Conservation (phyloP, 2,329 filamentous ascomycete species). For the Dryadomyces quercus-mongolicae region DNA sequence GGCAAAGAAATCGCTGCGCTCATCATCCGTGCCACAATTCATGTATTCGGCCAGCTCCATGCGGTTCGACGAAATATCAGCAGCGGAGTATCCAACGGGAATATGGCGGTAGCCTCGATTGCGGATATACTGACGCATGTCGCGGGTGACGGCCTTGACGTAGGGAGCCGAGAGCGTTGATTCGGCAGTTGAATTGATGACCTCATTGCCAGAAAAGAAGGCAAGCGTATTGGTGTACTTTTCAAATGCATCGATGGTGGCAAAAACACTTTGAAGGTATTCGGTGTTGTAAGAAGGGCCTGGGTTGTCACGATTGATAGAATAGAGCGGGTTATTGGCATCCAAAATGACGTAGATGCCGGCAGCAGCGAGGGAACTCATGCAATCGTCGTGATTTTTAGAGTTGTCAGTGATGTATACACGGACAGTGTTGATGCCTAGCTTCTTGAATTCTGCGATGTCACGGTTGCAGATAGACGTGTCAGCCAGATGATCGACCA, state of each 20-base stretch:
- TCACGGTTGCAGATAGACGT: slow-evolving; percentile 61
- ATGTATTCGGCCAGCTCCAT: slow-evolving; percentile 81
- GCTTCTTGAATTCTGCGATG: slow-evolving; percentile 67
- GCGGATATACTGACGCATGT: slow-evolving; percentile 60
- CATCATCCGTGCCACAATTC: slow-evolving; percentile 80
- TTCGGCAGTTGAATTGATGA: slow-evolving; percentile 54
- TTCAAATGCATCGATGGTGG: slow-evolving; percentile 73
- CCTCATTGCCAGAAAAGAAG: slow-evolving; percentile 75
- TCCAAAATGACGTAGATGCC: slow-evolving; percentile 89
- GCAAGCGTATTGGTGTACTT: slow-evolving; percentile 79
- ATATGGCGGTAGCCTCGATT: slow-evolving; percentile 49
- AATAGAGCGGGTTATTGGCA: slow-evolving; percentile 83
- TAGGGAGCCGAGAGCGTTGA: slow-evolving; percentile 58
- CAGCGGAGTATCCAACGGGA: slow-evolving; percentile 66
- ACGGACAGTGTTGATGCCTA: slow-evolving; percentile 84
- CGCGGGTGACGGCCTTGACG: slow-evolving; percentile 68
- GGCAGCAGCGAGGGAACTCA: slow-evolving; percentile 66
- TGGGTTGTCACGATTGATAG: slow-evolving; percentile 68
- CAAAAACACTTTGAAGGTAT: slow-evolving; percentile 76
- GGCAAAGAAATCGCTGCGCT: slow-evolving; percentile 78
- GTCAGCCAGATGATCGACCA: slow-evolving; percentile 67
- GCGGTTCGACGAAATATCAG: slow-evolving; percentile 76
- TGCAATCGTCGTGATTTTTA: slow-evolving; percentile 69
- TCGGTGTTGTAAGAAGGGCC: slow-evolving; percentile 69
- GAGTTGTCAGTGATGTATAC: slow-evolving; percentile 91